Evolutionary conservation across 2,329 filamentous ascomycete genomes (phyloP), one percentile per base, ranked within the genome.

Genomic region (Aquanectria penicillioides): DNA sequence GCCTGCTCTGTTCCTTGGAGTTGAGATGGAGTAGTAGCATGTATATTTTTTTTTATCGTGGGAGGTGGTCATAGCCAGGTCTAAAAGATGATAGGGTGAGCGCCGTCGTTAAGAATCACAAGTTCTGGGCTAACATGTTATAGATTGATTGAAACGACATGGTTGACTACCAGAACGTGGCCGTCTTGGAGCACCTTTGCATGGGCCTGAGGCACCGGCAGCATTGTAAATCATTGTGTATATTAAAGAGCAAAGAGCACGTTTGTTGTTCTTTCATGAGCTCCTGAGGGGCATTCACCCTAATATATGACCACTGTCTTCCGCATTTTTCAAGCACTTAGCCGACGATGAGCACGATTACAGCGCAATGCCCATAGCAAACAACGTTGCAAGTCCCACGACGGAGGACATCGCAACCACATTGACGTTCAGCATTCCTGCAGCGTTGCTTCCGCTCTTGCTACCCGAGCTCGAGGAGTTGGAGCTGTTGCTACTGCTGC

Each of bases 321-420:
- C 33, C 20, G 6, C 8, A 3, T 29, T 34, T 31, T 43, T 11
- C 31, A 10, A 15, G 29, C 25, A n/a, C 8, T 17, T 25, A 15
- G 18, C 4, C 20, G 17, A 17, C 18, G 44, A 23, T 49, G n/a
- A 20, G 26, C 23, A 18, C 40, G 34, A 23, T 73, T 68, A 80
- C 48, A 77, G 34, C 36, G 72, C 72, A 59, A 81, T 57, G 6
- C 75, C 76, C 31, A 75, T 66, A 22, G 71, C 74, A 54, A 82
- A 78, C 5, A 68, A 66, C 54, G 74, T 66, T 13, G 76, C 73
- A 40, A 83, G 61, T 9, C 72, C 79, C 15, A 75, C 73, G 7
- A 76, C 70, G 13, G 72, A 71, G 15, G 72, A 66, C 56, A 83
- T 54, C 4, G 72, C 70, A 31, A 64, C 44, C 26, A 56, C 59